A percentile compares a stretch with the other conserved stretches of the same genome.
phyloP scores from a whole-genome alignment of 257 asterid species.

The Ajuga chamaepitys region DNA sequence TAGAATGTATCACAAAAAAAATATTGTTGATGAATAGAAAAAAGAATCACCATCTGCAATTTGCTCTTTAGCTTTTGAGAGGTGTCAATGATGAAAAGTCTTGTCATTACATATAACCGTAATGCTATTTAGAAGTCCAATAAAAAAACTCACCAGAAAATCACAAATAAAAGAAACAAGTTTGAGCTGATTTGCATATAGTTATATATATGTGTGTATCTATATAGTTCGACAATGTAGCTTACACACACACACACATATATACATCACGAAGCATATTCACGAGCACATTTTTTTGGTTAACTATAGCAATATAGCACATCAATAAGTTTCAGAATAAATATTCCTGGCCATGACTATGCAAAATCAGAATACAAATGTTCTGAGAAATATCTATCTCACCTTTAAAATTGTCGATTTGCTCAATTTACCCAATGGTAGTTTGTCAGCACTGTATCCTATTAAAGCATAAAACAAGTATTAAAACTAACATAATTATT shows the following conservation, averaged over 20 bases:
- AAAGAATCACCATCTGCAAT: conserved; percentile 73
- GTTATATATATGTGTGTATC: not conserved
- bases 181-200: not conserved
- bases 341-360: not conserved
- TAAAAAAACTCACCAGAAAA: not conserved
- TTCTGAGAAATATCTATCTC: conserved; percentile 17
- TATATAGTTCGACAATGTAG: not conserved
- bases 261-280: not conserved
- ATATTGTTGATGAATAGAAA: conserved; percentile 4
- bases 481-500: conserved; percentile 1
- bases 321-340: not conserved
- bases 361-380: conserved; percentile 3
- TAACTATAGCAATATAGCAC: not conserved
- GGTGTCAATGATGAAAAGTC: conserved; percentile 79
- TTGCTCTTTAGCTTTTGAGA: conserved; percentile 82
- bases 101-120: conserved; percentile 37
- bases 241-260: not conserved
- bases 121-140: conserved; percentile 13
- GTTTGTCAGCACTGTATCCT: conserved; percentile 94
- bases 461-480: conserved; percentile 16
- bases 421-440: conserved; percentile 94
- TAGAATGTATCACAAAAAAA: conserved; percentile 4
- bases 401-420: conserved; percentile 83
- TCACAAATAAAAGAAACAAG: not conserved
- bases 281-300: not conserved